phyloP scores from a whole-genome alignment of 169 alveolate genomes.

The Theileria orientalis region DNA sequence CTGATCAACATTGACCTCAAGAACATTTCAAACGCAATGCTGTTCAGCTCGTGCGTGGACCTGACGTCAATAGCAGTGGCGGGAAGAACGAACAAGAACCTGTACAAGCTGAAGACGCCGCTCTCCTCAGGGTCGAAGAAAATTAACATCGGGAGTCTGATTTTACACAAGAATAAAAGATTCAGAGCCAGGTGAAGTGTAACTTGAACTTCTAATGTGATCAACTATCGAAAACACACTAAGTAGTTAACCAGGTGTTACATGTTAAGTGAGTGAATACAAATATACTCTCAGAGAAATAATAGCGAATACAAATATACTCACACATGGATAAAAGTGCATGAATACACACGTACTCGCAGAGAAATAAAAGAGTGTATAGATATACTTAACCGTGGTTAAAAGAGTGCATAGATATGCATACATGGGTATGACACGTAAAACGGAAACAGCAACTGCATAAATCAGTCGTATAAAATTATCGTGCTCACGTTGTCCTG shows the following conservation, averaged over 20 bases:
- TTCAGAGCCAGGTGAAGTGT: background rate
- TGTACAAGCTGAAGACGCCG: constrained; percentile 40
- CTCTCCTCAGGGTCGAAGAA: background rate
- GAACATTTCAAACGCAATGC: constrained; percentile 5
- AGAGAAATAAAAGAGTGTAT: background rate
- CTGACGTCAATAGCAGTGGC: constrained; percentile 21
- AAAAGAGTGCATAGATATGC: no score
- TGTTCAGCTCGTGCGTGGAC: constrained; percentile 39
- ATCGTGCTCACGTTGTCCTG: constrained; percentile 8
- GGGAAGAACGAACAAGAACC: constrained; percentile 17
- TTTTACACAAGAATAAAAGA: background rate
- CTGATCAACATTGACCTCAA: constrained; percentile 40
- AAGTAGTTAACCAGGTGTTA: background rate
- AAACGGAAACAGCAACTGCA: no score
- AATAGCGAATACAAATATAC: background rate
- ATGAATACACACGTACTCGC: background rate
- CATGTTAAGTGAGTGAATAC: background rate
- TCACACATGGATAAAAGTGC: no score
- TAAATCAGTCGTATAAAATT: background rate
- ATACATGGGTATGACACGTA: no score
- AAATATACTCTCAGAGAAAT: background rate
- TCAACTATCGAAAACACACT: background rate
- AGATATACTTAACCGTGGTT: no score
- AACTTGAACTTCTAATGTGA: background rate
- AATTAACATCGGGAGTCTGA: background rate